Percentiles rank a stretch among this genome's conserved stretches.
Conservation (phyloP, 148 eudicot genomes). For the Dysphania ambrosioides region DNA sequence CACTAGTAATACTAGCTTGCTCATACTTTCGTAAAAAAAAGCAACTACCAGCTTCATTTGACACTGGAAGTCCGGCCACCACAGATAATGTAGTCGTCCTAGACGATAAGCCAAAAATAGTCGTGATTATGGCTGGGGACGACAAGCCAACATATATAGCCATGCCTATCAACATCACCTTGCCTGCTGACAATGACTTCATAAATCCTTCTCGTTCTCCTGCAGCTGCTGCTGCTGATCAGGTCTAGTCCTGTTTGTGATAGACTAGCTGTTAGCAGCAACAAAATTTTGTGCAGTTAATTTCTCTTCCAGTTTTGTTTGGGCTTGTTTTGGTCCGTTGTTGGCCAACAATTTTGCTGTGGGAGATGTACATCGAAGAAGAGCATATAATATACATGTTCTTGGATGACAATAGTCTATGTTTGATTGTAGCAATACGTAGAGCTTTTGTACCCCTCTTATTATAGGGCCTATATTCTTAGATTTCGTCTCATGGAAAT, state of each 20-base stretch:
- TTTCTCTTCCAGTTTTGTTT: background rate
- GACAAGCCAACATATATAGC: slow-evolving; percentile 32
- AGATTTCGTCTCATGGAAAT: too few species aligned
- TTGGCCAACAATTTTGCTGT: slow-evolving; percentile 15
- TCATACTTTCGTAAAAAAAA: slow-evolving; percentile 11
- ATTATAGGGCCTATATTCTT: too few species aligned
- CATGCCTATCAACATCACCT: background rate
- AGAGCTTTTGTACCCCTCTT: too few species aligned
- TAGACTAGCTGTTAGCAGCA: background rate
- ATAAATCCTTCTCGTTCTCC: background rate
- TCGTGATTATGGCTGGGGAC: slow-evolving; percentile 41
- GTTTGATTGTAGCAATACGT: too few species aligned
- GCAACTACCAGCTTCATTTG: background rate
- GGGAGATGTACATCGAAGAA: slow-evolving; percentile 9
- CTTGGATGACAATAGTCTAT: background rate
- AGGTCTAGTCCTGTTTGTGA: background rate
- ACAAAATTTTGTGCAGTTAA: slow-evolving; percentile 2
- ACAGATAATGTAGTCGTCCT: background rate
- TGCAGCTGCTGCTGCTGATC: background rate
- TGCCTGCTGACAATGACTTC: background rate
- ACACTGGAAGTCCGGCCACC: background rate
- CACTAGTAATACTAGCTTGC: slow-evolving; percentile 33
- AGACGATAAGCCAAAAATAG: slow-evolving; percentile 8
- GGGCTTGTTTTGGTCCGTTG: background rate
- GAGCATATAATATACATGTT: slow-evolving; percentile 1